Evolutionary conservation across 768 basidiomycete genomes (phyloP).

Genomic region (Russula foetens): DNA sequence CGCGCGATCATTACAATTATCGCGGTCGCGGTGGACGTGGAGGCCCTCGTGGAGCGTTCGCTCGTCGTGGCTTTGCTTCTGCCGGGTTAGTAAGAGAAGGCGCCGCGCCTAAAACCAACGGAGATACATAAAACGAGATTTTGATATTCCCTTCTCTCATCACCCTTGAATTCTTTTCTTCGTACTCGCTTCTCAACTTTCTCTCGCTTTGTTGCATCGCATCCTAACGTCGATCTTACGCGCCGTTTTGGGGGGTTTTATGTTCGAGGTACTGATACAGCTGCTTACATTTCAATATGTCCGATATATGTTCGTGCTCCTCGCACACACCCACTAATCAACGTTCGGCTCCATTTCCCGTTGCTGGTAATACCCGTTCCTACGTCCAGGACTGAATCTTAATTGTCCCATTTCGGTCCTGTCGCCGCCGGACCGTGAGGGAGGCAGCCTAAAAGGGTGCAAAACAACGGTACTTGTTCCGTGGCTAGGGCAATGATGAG

Average conservation of each 20-base stretch:
- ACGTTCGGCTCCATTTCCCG: background rate
- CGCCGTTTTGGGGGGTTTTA: slow-evolving; percentile 2
- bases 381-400: background rate
- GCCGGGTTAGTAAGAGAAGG: slow-evolving; percentile 51
- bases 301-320: slow-evolving; percentile 11
- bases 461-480: too few species aligned
- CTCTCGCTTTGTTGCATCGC: background rate
- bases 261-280: slow-evolving; percentile 7
- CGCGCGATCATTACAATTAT: slow-evolving; percentile 23
- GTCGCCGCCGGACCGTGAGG: background rate
- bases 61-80: slow-evolving; percentile 56
- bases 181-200: background rate
- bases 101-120: slow-evolving; percentile 23
- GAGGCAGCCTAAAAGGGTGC: too few species aligned
- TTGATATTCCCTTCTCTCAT: background rate
- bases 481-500: too few species aligned
- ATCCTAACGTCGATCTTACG: slow-evolving; percentile 8
- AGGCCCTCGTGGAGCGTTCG: slow-evolving; percentile 45
- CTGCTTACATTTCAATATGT: slow-evolving; percentile 13
- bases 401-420: background rate
- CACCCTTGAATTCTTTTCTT: background rate
- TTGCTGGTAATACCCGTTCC: background rate
- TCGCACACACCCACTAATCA: slow-evolving; percentile 3
- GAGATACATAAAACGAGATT: slow-evolving; percentile 20
- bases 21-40: slow-evolving; percentile 47